Base-by-base conservation (phyloP, 1,284 basidiomycete species). In the Gomphus sp. region DNA sequence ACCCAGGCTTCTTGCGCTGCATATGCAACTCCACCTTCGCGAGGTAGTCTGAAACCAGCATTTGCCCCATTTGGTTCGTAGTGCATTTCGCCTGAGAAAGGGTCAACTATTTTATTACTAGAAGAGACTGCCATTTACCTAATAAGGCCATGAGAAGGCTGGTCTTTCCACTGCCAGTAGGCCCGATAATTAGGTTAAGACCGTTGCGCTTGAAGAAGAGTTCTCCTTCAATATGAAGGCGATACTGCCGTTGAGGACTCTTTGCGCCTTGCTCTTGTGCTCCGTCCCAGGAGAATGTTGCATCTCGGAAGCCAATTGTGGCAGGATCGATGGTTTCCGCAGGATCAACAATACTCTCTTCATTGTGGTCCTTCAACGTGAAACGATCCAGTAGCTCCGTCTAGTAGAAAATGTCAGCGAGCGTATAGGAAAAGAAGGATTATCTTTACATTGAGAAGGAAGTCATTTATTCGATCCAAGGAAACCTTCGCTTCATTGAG, bases 1-100 rank as follows among this genome's bases (percentile, higher is more conserved):
- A 85, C 83, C 87, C 88, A 91, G 1, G 85, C 82, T 65, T 89
- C 86, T 67, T 91, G 88, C 0, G 86, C 83, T 5, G 86, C 85
- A 69, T 87, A 90, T 0, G 84, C 82, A 4, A 91, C 79, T 6
- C 87, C 87, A 11, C 79, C 77, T 1, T 73, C 70, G 8, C 86
- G 76, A n/a, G 87, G 87, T 7, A 90, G 75, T 61, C 80, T 81
- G 68, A 77, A 85, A 75, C 82, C 86, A 0, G 85, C 80, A 39
- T 77, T 77, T 11, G 78, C 73, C 6, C 74, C 73, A 8, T 72
- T 68, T 4, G 80, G 76, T 16, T 78, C 68, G 64, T 80, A 84
- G 64, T 85, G 82, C 82, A 85, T 79, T 65, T 85, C 80, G n/a
- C 79, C 80, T 73, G 44, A 48, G 16, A 65, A 62, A 62, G 31